phyloP scores from a whole-genome alignment of 2,329 filamentous ascomycete genomes.

The Talaromyces piceae region DNA sequence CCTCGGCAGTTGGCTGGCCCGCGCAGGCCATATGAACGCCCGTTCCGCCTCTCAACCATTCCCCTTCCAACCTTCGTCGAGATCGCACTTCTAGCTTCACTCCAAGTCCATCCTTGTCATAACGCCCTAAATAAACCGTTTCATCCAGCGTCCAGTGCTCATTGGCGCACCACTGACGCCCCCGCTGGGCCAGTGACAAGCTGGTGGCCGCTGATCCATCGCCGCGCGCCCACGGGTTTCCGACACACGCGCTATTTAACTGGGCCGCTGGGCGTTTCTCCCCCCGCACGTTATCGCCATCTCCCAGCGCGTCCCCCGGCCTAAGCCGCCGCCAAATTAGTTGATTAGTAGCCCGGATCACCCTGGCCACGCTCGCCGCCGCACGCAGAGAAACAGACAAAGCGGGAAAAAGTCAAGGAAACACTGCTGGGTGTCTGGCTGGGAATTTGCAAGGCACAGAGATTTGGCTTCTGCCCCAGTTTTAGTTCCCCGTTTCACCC shows the following conservation, averaged over 20 bases:
- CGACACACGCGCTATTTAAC: not conserved
- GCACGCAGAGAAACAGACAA: too few species aligned
- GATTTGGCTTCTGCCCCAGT: not conserved
- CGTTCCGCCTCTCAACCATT: not conserved
- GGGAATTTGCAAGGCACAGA: too few species aligned
- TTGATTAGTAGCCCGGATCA: not conserved
- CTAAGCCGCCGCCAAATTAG: not conserved
- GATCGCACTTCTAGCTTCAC: too few species aligned
- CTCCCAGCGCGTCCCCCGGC: too few species aligned
- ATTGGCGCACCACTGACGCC: not conserved
- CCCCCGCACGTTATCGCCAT: not conserved
- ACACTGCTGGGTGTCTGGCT: not conserved
- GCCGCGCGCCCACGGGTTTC: not conserved
- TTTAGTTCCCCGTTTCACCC: too few species aligned
- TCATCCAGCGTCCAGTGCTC: not conserved
- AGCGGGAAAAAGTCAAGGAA: not conserved
- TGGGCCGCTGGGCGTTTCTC: not conserved
- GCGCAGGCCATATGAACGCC: not conserved
- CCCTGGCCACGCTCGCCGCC: not conserved
- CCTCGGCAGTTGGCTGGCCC: not conserved
- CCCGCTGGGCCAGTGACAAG: not conserved
- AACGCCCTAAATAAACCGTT: too few species aligned
- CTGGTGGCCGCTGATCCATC: not conserved
- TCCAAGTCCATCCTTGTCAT: too few species aligned
- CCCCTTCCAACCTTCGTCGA: too few species aligned